Evolutionary conservation across 805 yeast species (phyloP).

Genomic region (Candida xiaguanensis): DNA sequence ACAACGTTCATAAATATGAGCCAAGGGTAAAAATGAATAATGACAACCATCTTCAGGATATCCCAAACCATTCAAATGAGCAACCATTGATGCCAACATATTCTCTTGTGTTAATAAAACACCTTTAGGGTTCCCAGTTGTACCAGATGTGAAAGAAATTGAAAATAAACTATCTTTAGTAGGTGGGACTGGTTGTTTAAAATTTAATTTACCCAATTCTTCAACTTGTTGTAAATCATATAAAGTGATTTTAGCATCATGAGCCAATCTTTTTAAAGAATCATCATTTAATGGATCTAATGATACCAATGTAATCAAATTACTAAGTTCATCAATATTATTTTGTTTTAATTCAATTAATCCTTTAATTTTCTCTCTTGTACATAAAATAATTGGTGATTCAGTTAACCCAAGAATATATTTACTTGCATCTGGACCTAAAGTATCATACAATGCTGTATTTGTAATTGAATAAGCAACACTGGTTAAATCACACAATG

Average conservation of each 20-base stretch:
- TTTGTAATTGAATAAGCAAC: constrained; percentile 28
- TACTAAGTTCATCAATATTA: constrained; percentile 27
- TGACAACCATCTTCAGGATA: constrained; percentile 20
- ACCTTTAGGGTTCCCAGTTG: constrained; percentile 75
- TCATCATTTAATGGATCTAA: constrained; percentile 38
- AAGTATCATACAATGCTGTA: constrained; percentile 39
- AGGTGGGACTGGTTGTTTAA: constrained; percentile 40
- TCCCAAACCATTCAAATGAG: constrained; percentile 30
- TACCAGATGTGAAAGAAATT: constrained; percentile 73
- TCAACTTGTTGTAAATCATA: constrained; percentile 31
- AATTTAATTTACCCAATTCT: constrained; percentile 38
- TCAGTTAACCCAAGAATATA: constrained; percentile 31
- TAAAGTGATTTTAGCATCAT: constrained; percentile 21
- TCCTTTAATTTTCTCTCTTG: constrained; percentile 46
- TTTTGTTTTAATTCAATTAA: constrained; percentile 44
- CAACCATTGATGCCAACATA: constrained; percentile 44
- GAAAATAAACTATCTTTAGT: constrained; percentile 51
- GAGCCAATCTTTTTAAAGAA: constrained; percentile 17
- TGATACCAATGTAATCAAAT: constrained; percentile 50
- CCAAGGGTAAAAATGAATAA: constrained; percentile 51
- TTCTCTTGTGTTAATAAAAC: constrained; percentile 54
- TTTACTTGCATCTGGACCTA: constrained; percentile 31
- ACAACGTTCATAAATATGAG: constrained; percentile 56
- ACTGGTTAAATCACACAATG: constrained; percentile 33
- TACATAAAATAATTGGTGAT: constrained; percentile 46